A percentile compares a stretch with the other conserved stretches of the same genome.
Conservation (phyloP, 352 stramenopile species). For the Discostella stelligera region DNA sequence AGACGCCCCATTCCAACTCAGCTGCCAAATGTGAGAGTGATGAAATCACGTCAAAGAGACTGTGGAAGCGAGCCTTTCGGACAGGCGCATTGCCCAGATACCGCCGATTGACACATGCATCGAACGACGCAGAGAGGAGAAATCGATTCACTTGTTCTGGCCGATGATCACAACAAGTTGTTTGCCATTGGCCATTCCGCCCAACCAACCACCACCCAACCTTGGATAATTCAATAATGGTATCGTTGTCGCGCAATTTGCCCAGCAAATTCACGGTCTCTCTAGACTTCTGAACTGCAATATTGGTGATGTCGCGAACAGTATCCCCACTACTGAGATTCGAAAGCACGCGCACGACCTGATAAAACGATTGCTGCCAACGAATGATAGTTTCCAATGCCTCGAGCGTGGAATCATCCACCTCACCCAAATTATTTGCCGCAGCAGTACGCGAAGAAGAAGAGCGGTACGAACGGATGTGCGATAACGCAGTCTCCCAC, state of each 20-base stretch:
- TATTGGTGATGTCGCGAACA: constrained; percentile 14
- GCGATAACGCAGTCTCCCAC: constrained; percentile 26
- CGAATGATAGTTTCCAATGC: constrained; percentile 31
- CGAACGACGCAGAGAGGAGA: constrained; percentile 55
- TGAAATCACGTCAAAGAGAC: constrained; percentile 32
- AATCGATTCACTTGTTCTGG: neutral
- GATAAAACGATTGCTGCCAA: constrained; percentile 28
- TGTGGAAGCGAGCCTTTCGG: constrained; percentile 57
- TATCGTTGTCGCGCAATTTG: constrained; percentile 3
- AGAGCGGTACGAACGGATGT: constrained; percentile 12
- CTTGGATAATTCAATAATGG: constrained; percentile 1
- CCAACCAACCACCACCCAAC: constrained; percentile 18
- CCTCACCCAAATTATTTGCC: neutral
- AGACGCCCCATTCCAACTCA: constrained; percentile 69
- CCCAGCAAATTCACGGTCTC: constrained; percentile 18
- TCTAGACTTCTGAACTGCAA: constrained; percentile 14
- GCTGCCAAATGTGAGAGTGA: constrained; percentile 43
- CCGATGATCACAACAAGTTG: neutral
- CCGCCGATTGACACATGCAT: constrained; percentile 69
- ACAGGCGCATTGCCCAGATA: constrained; percentile 69
- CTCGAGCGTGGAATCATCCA: neutral
- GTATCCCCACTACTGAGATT: constrained; percentile 27
- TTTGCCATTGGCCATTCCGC: constrained; percentile 21
- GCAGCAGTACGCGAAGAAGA: neutral
- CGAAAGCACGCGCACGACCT: constrained; percentile 18